A percentile compares a stretch with the other conserved stretches of the same genome.
Evolutionary conservation across 2,329 filamentous ascomycete genomes (phyloP).

Genomic region (Shiraia bambusicola): DNA sequence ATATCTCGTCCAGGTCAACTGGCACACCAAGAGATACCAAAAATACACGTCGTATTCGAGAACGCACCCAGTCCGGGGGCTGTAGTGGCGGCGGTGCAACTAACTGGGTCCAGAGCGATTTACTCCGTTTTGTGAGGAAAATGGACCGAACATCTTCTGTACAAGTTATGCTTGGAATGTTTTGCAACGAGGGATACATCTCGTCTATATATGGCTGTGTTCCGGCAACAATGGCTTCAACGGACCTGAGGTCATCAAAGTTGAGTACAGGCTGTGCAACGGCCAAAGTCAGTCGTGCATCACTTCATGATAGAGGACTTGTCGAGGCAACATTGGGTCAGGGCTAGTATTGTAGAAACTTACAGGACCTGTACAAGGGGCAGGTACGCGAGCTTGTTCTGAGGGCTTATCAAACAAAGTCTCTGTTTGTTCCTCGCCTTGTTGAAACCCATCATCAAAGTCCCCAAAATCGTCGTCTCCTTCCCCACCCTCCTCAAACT

Average conservation of each 20-base stretch:
- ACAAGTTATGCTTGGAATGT: slow-evolving; percentile 48
- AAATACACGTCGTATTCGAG: slow-evolving; percentile 89
- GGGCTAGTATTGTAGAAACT: slow-evolving; percentile 45
- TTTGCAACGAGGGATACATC: slow-evolving; percentile 54
- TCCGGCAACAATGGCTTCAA: slow-evolving; percentile 61
- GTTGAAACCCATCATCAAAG: slow-evolving; percentile 52
- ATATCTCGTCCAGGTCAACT: slow-evolving; percentile 94
- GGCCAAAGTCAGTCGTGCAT: slow-evolving; percentile 32
- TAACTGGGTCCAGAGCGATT: slow-evolving; percentile 93
- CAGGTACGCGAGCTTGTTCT: slow-evolving; percentile 43
- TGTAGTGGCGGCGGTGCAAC: slow-evolving; percentile 92
- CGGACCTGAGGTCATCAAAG: slow-evolving; percentile 61
- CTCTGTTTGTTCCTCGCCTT: slow-evolving; percentile 42
- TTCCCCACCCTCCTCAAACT: slow-evolving; percentile 57
- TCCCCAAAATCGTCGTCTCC: slow-evolving; percentile 54
- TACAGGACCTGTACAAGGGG: slow-evolving; percentile 51
- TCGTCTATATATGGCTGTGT: slow-evolving; percentile 66
- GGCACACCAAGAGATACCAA: slow-evolving; percentile 94
- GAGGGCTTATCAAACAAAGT: slow-evolving; percentile 44
- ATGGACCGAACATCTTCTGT: slow-evolving; percentile 32
- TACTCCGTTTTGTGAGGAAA: slow-evolving; percentile 78
- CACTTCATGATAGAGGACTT: slow-evolving; percentile 21
- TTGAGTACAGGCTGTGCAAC: slow-evolving; percentile 63
- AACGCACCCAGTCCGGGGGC: slow-evolving; percentile 96
- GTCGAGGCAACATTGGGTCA: slow-evolving; percentile 38